A percentile compares a stretch with the other conserved stretches of the same genome.
Evolutionary conservation across 805 yeast genomes (phyloP).

Genomic region (Kluyveromyces starmeri): DNA sequence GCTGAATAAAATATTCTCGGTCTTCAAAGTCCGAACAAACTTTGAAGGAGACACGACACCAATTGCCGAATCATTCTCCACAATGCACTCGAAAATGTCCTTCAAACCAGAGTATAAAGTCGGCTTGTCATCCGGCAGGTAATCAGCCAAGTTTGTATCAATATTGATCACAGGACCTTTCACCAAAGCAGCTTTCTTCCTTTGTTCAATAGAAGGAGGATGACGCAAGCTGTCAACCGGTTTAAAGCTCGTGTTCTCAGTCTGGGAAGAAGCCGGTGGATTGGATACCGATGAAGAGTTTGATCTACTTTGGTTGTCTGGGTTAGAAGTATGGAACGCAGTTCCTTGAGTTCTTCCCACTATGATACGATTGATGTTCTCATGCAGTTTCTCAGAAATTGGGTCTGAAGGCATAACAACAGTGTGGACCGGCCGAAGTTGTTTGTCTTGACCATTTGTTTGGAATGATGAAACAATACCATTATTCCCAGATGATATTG

Average conservation of each 20-base stretch:
- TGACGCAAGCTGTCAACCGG: no score
- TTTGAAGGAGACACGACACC: conserved; percentile 83
- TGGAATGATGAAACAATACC: background rate
- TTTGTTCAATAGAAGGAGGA: conserved; percentile 49
- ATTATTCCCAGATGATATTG: conserved; percentile 1
- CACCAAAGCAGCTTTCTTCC: conserved; percentile 69
- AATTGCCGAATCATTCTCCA: conserved; percentile 54
- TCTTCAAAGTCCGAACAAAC: conserved; percentile 66
- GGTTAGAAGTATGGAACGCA: background rate
- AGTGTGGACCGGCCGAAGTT: conserved; percentile 14
- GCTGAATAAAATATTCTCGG: conserved; percentile 76
- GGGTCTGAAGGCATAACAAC: conserved; percentile 21
- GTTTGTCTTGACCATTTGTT: background rate
- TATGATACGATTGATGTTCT: conserved; percentile 19
- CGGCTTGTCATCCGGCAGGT: conserved; percentile 30
- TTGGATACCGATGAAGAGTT: background rate
- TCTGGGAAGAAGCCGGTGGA: conserved; percentile 4
- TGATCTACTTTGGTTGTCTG: background rate
- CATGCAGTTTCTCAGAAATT: conserved; percentile 24
- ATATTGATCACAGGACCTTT: conserved; percentile 79
- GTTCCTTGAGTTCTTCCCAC: conserved; percentile 21
- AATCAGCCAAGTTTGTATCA: conserved; percentile 49
- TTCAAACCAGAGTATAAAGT: conserved; percentile 59
- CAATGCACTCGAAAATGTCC: conserved; percentile 78
- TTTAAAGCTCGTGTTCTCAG: no score